Percentiles rank a stretch among this genome's conserved stretches.
These are phyloP conservation scores for Didymella pinodella DNA, from an alignment of 2,329 filamentous ascomycete genomes.

Conservation along the genomic window DNA sequence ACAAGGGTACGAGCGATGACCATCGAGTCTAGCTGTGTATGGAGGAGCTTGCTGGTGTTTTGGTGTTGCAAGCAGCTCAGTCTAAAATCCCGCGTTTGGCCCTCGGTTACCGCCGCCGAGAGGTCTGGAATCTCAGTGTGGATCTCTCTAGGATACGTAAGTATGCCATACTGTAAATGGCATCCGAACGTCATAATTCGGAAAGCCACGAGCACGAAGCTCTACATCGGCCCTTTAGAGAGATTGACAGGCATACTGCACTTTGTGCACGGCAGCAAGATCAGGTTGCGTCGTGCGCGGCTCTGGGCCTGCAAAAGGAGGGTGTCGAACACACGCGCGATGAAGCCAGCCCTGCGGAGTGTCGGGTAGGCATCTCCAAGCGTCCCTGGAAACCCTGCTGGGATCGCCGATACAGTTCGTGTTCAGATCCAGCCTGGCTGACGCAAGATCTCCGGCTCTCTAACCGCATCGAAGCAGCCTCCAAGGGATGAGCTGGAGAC, in stretches of 20 bases:
- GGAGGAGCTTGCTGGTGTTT: background rate
- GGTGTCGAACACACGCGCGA: background rate
- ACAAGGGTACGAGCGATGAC: background rate
- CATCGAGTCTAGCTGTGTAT: background rate
- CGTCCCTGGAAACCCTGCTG: slow-evolving; percentile 11
- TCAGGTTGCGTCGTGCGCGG: background rate
- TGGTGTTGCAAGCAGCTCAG: slow-evolving; percentile 14
- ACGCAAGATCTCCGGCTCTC: slow-evolving; percentile 6
- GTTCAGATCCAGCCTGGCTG: slow-evolving; percentile 11
- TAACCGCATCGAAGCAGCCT: slow-evolving; percentile 1
- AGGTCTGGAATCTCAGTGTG: slow-evolving; percentile 11
- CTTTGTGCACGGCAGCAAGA: background rate
- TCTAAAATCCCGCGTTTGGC: background rate
- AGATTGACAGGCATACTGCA: background rate
- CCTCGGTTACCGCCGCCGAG: background rate
- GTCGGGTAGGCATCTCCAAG: background rate
- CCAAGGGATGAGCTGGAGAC: slow-evolving; percentile 7
- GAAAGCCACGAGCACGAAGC: slow-evolving; percentile 14
- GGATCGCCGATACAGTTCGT: slow-evolving; percentile 14
- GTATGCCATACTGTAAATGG: slow-evolving; percentile 1
- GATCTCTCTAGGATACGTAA: background rate
- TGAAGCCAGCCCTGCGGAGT: slow-evolving; percentile 6
- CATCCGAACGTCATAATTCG: slow-evolving; percentile 5
- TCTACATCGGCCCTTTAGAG: background rate
- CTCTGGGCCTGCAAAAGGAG: background rate